These are phyloP conservation scores for Emmonsia crescens DNA, from an alignment of 2,329 filamentous ascomycete genomes.

Conservation along the genomic window DNA sequence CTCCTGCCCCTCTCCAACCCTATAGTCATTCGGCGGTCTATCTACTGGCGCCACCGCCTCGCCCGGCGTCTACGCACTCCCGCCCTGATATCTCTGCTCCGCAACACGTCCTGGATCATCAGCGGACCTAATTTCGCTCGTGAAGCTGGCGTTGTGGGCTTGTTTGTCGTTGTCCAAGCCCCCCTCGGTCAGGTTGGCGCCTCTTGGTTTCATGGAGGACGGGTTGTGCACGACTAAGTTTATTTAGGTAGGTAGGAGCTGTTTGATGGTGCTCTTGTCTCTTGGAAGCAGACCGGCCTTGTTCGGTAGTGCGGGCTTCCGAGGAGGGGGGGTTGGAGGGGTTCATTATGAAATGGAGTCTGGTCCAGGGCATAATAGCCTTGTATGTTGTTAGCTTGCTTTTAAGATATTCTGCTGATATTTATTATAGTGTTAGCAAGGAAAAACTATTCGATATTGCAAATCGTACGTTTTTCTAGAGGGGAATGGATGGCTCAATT, in stretches of 20 bases:
- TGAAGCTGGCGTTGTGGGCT: constrained; percentile 41
- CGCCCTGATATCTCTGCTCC: constrained; percentile 25
- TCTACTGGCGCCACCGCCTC: constrained; percentile 15
- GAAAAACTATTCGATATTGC: background rate
- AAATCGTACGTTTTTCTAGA: too few relatives aligned
- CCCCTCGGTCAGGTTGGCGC: constrained; percentile 41
- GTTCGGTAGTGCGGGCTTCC: constrained; percentile 17
- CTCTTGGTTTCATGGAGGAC: constrained; percentile 38
- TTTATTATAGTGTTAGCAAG: background rate
- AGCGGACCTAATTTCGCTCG: constrained; percentile 41
- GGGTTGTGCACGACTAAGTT: constrained; percentile 21
- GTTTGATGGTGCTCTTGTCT: constrained; percentile 19
- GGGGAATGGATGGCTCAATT: background rate
- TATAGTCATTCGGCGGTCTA: constrained; percentile 14
- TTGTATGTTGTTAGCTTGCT: background rate
- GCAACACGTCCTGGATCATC: constrained; percentile 46
- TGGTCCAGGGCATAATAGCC: background rate
- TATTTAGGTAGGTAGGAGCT: constrained; percentile 32
- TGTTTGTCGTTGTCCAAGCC: constrained; percentile 32
- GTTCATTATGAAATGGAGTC: background rate
- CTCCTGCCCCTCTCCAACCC: background rate
- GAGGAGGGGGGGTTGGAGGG: constrained; percentile 9
- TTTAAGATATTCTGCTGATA: background rate
- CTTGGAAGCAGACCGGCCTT: constrained; percentile 16
- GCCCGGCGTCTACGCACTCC: constrained; percentile 19